phyloP scores from a whole-genome alignment of 768 basidiomycete genomes.

The Hemileccinum impolitum region DNA sequence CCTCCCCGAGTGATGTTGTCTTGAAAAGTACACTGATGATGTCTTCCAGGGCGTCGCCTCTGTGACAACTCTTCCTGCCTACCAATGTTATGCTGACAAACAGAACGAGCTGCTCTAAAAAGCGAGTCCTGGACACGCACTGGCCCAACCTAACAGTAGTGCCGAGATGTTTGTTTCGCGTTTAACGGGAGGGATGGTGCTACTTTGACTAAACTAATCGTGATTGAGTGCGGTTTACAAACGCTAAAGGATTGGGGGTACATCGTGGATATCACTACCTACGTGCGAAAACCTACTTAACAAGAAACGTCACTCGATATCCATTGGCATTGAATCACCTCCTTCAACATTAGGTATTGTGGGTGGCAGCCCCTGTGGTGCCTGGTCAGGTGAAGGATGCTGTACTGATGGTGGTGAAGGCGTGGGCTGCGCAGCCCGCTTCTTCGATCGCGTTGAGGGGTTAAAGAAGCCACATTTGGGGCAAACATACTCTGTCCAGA shows the following conservation, averaged over 20 bases:
- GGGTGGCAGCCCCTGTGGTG: constrained; percentile 2
- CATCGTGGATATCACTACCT: not conserved
- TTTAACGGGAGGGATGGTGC: not conserved
- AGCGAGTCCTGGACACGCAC: too few species aligned
- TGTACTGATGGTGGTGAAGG: constrained; percentile 27
- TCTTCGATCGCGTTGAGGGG: constrained; percentile 38
- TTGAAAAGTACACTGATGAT: too few species aligned
- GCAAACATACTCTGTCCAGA: constrained; percentile 70
- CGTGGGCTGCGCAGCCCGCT: constrained; percentile 19
- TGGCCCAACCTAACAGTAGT: too few species aligned
- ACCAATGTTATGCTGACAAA: too few species aligned
- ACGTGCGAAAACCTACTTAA: not conserved
- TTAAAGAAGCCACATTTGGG: constrained; percentile 88
- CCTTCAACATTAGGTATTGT: constrained; percentile 1
- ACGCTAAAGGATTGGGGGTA: constrained; percentile 2
- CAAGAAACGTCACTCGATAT: constrained; percentile 10
- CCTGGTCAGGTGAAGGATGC: constrained; percentile 8
- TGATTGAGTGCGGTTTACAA: not conserved
- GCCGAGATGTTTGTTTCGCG: not conserved
- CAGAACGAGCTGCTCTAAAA: too few species aligned
- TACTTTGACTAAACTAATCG: not conserved
- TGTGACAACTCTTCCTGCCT: too few species aligned
- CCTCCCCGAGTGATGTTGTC: not conserved
- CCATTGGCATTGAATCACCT: constrained; percentile 10
- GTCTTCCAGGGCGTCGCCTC: too few species aligned